Conservation (phyloP, 345 rosid species). For the Erodium maritimum region DNA sequence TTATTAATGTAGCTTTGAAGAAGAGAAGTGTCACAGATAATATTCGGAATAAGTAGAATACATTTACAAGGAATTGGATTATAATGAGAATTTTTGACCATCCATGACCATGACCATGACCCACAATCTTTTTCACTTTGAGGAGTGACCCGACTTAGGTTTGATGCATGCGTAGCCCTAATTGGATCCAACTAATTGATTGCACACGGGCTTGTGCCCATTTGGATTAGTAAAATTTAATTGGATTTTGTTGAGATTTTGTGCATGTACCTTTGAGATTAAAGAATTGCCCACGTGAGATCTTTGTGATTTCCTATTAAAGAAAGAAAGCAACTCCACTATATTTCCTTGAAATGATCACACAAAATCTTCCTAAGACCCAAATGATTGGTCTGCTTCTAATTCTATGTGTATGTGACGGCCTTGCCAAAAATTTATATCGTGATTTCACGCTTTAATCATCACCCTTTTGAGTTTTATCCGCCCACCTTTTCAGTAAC, state of each 20-base stretch:
- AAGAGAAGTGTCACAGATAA: no score
- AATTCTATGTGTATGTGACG: not conserved
- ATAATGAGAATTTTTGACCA: no score
- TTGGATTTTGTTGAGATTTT: not conserved
- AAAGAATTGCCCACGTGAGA: not conserved
- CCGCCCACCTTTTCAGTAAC: no score
- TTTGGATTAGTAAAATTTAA: not conserved
- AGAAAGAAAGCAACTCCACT: not conserved
- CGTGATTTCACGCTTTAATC: no score
- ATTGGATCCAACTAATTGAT: no score
- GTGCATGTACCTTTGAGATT: not conserved
- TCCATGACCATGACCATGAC: no score
- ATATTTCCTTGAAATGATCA: not conserved
- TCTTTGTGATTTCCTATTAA: not conserved
- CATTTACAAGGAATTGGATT: no score
- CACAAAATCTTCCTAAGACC: not conserved
- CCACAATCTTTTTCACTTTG: not conserved
- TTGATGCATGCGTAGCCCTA: not conserved
- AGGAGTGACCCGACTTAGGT: not conserved
- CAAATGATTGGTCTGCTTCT: not conserved
- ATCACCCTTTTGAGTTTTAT: no score
- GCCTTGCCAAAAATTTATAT: not conserved
- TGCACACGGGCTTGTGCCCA: not conserved
- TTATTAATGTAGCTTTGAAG: no score
- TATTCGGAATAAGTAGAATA: no score